phyloP scores from a whole-genome alignment of 1,139 yeast genomes.

The Casaregolazyma suthepensis region DNA sequence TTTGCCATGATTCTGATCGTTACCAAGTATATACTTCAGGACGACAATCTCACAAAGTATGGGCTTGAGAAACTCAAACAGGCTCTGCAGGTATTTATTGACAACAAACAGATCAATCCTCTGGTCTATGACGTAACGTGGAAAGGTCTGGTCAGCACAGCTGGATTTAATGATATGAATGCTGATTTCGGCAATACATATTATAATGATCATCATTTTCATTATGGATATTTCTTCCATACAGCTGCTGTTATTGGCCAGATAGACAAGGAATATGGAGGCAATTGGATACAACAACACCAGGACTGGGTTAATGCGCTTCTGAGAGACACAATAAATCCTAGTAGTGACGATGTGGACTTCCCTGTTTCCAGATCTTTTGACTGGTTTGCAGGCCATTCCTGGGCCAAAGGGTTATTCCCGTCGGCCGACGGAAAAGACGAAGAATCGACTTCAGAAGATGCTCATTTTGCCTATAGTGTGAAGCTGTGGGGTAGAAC shows the following conservation, averaged over 20 bases:
- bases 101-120: constrained; percentile 49
- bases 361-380: constrained; percentile 69
- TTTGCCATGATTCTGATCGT: constrained; percentile 64
- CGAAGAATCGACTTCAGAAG: constrained; percentile 72
- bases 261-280: constrained; percentile 51
- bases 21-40: constrained; percentile 47
- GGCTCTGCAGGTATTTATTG: constrained; percentile 47
- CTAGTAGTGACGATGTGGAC: constrained; percentile 46
- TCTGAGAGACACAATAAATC: constrained; percentile 68
- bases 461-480: constrained; percentile 61
- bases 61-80: constrained; percentile 46
- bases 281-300: constrained; percentile 57
- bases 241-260: constrained; percentile 68
- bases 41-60: constrained; percentile 42
- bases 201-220: constrained; percentile 74
- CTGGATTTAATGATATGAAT: constrained; percentile 38
- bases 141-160: constrained; percentile 58
- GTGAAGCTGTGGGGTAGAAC: constrained; percentile 70
- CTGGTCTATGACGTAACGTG: constrained; percentile 62
- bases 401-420: constrained; percentile 73
- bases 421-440: constrained; percentile 66
- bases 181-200: constrained; percentile 59
- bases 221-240: constrained; percentile 65
- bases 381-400: constrained; percentile 75
- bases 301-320: constrained; percentile 54